phyloP scores from a whole-genome alignment of 2,329 filamentous ascomycete genomes.

The Coniochaeta sp. region DNA sequence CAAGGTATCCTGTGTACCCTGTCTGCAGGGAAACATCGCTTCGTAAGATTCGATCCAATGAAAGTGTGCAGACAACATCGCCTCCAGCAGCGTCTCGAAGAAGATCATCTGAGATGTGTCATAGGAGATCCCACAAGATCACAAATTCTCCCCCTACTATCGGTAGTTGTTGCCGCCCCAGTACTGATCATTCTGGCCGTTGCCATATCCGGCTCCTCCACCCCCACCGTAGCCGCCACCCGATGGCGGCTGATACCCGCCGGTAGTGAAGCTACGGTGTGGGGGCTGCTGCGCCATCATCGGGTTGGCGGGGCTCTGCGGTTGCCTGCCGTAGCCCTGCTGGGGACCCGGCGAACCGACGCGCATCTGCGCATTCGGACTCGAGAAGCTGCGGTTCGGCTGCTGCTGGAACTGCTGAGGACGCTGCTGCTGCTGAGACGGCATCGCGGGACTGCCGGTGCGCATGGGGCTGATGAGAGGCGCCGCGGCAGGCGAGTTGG shows the following conservation, averaged over 20 bases:
- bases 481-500: background rate
- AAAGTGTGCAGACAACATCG: background rate
- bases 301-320: conserved; percentile 17
- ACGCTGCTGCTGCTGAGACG: conserved; percentile 11
- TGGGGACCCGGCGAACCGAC: conserved; percentile 19
- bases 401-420: conserved; percentile 11
- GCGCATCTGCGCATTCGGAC: conserved; percentile 18
- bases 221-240: background rate
- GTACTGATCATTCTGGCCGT: conserved; percentile 6
- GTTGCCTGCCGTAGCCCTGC: conserved; percentile 11
- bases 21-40: background rate
- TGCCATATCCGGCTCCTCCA: background rate
- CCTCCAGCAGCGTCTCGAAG: background rate
- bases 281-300: conserved; percentile 14
- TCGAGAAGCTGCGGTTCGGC: conserved; percentile 19
- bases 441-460: background rate
- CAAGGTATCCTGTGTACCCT: background rate
- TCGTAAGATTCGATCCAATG: background rate
- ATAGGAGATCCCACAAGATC: too few species aligned
- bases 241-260: conserved; percentile 8
- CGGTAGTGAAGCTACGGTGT: conserved; percentile 16
- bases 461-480: conserved; percentile 8
- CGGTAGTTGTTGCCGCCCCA: conserved; percentile 9
- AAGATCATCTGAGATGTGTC: background rate
- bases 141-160: too few species aligned